A percentile compares a stretch with the other conserved stretches of the same genome.
phyloP scores from a whole-genome alignment of 192 early-diverging fungal species.

The Phlyctochytrium planicorne region DNA sequence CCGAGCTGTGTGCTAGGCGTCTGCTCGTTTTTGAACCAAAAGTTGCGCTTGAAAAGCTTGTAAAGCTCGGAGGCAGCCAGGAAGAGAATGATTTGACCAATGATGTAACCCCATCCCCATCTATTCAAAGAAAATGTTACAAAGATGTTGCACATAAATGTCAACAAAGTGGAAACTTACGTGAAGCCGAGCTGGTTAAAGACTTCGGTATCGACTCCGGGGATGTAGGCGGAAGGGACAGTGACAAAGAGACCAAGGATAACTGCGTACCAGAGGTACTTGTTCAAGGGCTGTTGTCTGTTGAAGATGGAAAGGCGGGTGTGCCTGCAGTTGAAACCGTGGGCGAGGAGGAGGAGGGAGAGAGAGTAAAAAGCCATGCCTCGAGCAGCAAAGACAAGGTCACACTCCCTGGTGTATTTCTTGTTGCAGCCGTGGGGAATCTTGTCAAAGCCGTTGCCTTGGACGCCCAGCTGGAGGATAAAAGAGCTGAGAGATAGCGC shows the following conservation, averaged over 20 bases:
- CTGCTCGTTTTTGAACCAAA: not conserved
- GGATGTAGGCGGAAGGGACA: slow-evolving; percentile 64
- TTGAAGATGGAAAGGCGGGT: slow-evolving; percentile 62
- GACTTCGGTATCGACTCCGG: slow-evolving; percentile 52
- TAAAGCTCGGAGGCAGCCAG: slow-evolving; percentile 64
- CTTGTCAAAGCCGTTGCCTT: not conserved
- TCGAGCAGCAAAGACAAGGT: slow-evolving; percentile 68
- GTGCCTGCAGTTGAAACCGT: slow-evolving; percentile 75
- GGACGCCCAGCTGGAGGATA: slow-evolving; percentile 43
- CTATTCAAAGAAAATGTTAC: too few relatives aligned
- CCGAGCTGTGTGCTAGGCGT: not conserved
- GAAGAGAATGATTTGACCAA: slow-evolving; percentile 58
- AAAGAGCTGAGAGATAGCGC: slow-evolving; percentile 64
- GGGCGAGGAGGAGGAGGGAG: slow-evolving; percentile 68
- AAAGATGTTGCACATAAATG: too few relatives aligned
- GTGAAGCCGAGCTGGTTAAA: slow-evolving; percentile 25
- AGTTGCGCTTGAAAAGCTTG: slow-evolving; percentile 38
- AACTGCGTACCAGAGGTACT: slow-evolving; percentile 44
- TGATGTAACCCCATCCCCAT: slow-evolving; percentile 75
- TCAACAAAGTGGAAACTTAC: too few relatives aligned
- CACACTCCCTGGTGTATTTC: slow-evolving; percentile 55
- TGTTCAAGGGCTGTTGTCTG: slow-evolving; percentile 37
- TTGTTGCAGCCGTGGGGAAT: slow-evolving; percentile 28
- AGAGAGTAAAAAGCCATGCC: slow-evolving; percentile 70
- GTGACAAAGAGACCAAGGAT: slow-evolving; percentile 52